Evolutionary conservation across 306 rosid genomes (phyloP).

Genomic region (Gastrolobium villosum): DNA sequence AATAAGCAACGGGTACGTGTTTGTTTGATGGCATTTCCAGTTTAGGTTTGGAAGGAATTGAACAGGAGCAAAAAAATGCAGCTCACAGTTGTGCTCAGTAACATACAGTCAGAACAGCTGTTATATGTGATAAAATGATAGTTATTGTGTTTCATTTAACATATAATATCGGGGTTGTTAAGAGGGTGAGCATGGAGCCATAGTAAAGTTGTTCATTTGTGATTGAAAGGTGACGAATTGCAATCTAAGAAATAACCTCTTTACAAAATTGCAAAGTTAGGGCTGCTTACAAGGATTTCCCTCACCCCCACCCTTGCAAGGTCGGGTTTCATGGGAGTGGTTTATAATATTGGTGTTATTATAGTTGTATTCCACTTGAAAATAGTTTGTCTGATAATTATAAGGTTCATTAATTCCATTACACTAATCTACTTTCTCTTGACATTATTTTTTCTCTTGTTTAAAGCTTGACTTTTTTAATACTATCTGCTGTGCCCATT

Average conservation of each 20-base stretch:
- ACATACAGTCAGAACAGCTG: neutral
- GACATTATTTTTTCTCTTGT: slow-evolving; percentile 6
- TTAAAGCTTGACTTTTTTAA: slow-evolving; percentile 7
- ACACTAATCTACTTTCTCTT: slow-evolving; percentile 28
- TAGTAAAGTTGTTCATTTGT: too few species aligned
- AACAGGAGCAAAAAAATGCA: neutral
- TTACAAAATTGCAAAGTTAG: too few species aligned
- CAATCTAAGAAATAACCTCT: too few species aligned
- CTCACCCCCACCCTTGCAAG: too few species aligned
- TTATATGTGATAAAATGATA: neutral
- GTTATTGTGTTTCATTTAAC: slow-evolving; percentile 19
- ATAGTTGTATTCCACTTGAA: slow-evolving; percentile 3
- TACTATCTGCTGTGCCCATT: neutral
- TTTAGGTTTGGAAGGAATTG: neutral
- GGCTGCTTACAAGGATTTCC: too few species aligned
- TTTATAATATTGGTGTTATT: neutral
- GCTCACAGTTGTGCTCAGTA: slow-evolving; percentile 10
- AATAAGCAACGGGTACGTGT: slow-evolving; percentile 62
- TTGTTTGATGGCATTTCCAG: slow-evolving; percentile 17
- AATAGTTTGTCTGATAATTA: neutral
- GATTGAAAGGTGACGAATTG: too few species aligned
- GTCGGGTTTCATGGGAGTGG: too few species aligned
- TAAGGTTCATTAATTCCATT: slow-evolving; percentile 23
- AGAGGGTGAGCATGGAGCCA: too few species aligned
- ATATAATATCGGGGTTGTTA: neutral